Evolutionary conservation across 768 basidiomycete species (phyloP).

Genomic region (Russula compacta): DNA sequence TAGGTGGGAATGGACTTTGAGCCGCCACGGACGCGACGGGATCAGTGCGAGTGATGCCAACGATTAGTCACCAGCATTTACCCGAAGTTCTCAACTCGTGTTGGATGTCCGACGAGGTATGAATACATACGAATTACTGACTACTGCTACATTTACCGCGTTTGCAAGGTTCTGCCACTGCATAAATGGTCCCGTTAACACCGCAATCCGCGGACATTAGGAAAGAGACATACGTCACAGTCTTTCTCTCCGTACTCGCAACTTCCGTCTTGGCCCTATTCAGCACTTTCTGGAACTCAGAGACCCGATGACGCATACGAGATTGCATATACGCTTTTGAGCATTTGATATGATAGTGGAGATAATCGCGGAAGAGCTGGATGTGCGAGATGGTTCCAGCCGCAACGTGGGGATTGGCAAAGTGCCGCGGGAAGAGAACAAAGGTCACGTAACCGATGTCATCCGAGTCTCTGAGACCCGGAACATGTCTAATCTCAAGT

Average conservation of each 20-base stretch:
- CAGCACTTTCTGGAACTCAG: slow-evolving; percentile 92
- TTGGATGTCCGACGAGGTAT: neutral
- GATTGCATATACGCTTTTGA: slow-evolving; percentile 99
- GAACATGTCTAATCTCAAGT: slow-evolving; percentile 85
- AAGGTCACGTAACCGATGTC: slow-evolving; percentile 37
- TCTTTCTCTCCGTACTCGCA: slow-evolving; percentile 76
- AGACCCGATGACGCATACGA: slow-evolving; percentile 86
- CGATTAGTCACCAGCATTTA: neutral
- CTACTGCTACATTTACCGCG: slow-evolving; percentile 17
- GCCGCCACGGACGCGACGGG: too few species aligned
- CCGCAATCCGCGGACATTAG: neutral
- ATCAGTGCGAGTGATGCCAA: too few species aligned
- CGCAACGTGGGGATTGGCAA: slow-evolving; percentile 59
- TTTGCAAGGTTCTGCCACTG: slow-evolving; percentile 20
- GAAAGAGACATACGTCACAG: slow-evolving; percentile 59
- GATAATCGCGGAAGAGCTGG: slow-evolving; percentile 93
- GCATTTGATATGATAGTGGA: slow-evolving; percentile 99
- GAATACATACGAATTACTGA: slow-evolving; percentile 13
- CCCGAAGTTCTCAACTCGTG: neutral
- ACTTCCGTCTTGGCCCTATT: slow-evolving; percentile 94
- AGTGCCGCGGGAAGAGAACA: slow-evolving; percentile 93
- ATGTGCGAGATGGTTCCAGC: slow-evolving; percentile 85
- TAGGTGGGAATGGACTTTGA: too few species aligned
- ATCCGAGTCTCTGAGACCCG: slow-evolving; percentile 61
- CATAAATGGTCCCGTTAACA: neutral